Evolutionary conservation across 768 basidiomycete genomes (phyloP).

Genomic region (Omphalotus guepiniiformis): DNA sequence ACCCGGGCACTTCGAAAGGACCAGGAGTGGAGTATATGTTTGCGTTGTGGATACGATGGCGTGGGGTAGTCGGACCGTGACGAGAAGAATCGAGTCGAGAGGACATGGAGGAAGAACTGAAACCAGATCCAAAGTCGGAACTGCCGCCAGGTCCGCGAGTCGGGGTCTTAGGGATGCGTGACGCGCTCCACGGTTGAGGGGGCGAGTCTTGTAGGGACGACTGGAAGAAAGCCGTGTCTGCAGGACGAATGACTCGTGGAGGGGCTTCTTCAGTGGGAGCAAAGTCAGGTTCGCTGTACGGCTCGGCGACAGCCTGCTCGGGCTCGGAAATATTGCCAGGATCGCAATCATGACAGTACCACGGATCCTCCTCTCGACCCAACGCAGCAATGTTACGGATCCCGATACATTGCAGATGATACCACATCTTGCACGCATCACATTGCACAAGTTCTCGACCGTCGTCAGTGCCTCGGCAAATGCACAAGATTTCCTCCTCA

Average conservation of each 20-base stretch:
- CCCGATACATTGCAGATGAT: conserved; percentile 77
- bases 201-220: conserved; percentile 16
- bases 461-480: conserved; percentile 64
- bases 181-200: conserved; percentile 1
- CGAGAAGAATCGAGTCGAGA: conserved; percentile 50
- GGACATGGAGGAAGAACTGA: conserved; percentile 30
- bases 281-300: conserved; percentile 61
- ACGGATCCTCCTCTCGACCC: conserved; percentile 74
- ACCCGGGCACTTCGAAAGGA: conserved; percentile 27
- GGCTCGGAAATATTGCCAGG: conserved; percentile 38
- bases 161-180: conserved; percentile 44
- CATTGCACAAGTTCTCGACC: conserved; percentile 80
- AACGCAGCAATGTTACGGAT: conserved; percentile 59
- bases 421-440: conserved; percentile 77
- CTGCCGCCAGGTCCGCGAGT: conserved; percentile 23
- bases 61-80: conserved; percentile 54
- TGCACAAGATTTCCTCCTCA: conserved; percentile 54
- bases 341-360: conserved; percentile 66
- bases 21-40: conserved; percentile 35
- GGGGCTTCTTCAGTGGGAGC: conserved; percentile 59
- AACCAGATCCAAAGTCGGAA: conserved; percentile 20
- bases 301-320: conserved; percentile 21
- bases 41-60: conserved; percentile 35
- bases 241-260: conserved; percentile 33
- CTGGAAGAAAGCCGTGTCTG: conserved; percentile 60